Base-by-base conservation (phyloP, 768 basidiomycete genomes). In the Podaxis rugospora region DNA sequence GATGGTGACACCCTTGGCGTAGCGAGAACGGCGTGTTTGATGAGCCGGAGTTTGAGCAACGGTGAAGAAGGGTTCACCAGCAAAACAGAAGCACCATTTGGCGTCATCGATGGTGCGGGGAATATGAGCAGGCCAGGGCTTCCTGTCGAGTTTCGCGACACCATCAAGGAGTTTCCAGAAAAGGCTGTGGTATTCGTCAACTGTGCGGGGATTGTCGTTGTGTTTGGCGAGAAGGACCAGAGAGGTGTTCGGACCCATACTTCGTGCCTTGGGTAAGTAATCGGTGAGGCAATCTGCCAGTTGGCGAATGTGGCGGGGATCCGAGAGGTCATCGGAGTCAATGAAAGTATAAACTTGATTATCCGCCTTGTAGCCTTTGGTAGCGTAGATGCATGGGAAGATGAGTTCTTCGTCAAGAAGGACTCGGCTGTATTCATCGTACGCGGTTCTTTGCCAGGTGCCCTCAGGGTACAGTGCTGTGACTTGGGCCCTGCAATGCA, bases 341-440 rank as follows among this genome's bases (percentile, higher is more conserved):
- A 67, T 64, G 52, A 67, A 67, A 10, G 62, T 57, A 35, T 60
- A 67, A 18, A 65, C 65, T 35, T 67, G 66, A 35, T 67, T 65
- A 42, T 67, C 63, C 44, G 59, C 62, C 55, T 67, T 67, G 57
- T 64, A 67, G 36, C 66, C 66, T 52, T 67, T 67, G 18, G 66
- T 67, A 3, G 66, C 66, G 51, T 67, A 67, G 52, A 67, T 67
- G 58, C 66, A 67, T 18, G 66, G 66, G 61, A 67, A 67, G 39
- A 66, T 40, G 37, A 67, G 61, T 13, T 67, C 66, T 44, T 67
- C 66, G 39, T 67, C 63, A 36, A 63, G 51, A 11, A 67, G 63
- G 37, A 67, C 63, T 1, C 59, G 55, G 25, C 56, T 62, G 37
- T 66, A 67, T 28, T 64, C 61, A 35, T 67, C 66, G 35, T 64